phyloP scores from a whole-genome alignment of 2,329 filamentous ascomycete genomes.

The Metarhizium rileyi region DNA sequence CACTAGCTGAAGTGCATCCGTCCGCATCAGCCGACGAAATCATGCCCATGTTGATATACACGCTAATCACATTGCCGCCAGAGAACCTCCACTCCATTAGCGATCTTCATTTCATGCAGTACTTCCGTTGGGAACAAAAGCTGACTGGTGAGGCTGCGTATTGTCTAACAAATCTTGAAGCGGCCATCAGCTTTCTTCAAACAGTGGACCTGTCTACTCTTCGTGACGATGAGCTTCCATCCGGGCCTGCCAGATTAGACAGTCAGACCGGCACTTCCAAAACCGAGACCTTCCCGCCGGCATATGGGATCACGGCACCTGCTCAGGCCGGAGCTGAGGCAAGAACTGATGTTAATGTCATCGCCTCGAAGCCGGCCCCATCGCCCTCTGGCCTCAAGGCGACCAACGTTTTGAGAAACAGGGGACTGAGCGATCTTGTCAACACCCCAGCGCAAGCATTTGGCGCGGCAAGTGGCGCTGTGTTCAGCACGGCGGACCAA shows the following conservation, averaged over 20 bases:
- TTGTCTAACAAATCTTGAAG: conserved; percentile 91
- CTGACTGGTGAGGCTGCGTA: conserved; percentile 92
- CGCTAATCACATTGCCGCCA: conserved; percentile 80
- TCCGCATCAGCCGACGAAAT: conserved; percentile 95
- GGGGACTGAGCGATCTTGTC: conserved; percentile 75
- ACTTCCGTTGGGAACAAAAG: conserved; percentile 77
- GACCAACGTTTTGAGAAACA: conserved; percentile 49
- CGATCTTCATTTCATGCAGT: conserved; percentile 89
- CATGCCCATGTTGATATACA: conserved; percentile 92
- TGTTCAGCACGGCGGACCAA: conserved; percentile 83
- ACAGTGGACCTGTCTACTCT: conserved; percentile 90
- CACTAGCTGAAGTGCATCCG: conserved; percentile 55
- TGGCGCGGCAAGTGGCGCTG: conserved; percentile 72
- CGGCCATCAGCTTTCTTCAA: conserved; percentile 86
- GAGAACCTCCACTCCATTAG: conserved; percentile 84
- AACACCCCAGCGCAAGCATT: conserved; percentile 75
- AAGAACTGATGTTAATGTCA: conserved; percentile 20
- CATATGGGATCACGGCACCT: conserved; percentile 34
- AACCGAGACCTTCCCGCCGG: conserved; percentile 47
- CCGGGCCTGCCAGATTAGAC: conserved; percentile 52
- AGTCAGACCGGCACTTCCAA: conserved; percentile 38
- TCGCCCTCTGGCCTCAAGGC: conserved; percentile 34
- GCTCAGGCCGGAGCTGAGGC: conserved; percentile 23
- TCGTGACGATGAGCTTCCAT: conserved; percentile 65
- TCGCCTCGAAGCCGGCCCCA: conserved; percentile 25